Conservation (phyloP, 2,329 filamentous ascomycete species). For the Xylaria hypoxylon region DNA sequence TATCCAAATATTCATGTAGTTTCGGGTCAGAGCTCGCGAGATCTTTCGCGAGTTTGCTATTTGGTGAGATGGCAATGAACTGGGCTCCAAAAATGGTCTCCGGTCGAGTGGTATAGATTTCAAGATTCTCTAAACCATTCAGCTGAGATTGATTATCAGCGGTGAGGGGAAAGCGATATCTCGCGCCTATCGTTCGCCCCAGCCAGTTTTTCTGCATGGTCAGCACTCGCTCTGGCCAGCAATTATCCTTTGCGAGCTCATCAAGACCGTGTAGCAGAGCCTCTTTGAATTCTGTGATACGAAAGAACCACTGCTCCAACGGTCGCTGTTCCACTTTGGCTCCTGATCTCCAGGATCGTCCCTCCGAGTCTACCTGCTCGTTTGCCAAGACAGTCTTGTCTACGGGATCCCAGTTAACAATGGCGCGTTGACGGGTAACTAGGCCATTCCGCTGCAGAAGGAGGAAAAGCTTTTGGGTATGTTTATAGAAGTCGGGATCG, state of each 20-base stretch:
- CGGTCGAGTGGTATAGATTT: conserved; percentile 85
- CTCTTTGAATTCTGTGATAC: conserved; percentile 83
- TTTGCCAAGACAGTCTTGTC: conserved; percentile 92
- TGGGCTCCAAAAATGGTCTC: conserved; percentile 91
- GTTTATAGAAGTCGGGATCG: conserved; percentile 86
- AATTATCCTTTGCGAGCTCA: conserved; percentile 68
- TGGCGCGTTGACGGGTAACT: conserved; percentile 83
- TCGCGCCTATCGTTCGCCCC: conserved; percentile 79
- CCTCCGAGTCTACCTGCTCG: conserved; percentile 90
- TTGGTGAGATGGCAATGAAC: conserved; percentile 81
- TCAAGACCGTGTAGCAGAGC: conserved; percentile 78
- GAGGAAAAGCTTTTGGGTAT: conserved; percentile 88
- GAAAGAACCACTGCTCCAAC: conserved; percentile 90
- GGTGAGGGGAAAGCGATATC: conserved; percentile 74
- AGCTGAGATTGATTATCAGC: conserved; percentile 41
- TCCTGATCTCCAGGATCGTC: conserved; percentile 87
- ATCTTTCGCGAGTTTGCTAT: conserved; percentile 74
- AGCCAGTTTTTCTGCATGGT: conserved; percentile 91
- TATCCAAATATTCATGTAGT: conserved; percentile 76
- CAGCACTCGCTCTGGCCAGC: conserved; percentile 86
- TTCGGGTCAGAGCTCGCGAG: conserved; percentile 69
- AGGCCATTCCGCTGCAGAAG: conserved; percentile 78
- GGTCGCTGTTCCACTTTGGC: conserved; percentile 83
- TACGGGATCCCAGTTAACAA: conserved; percentile 91
- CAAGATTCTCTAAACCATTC: conserved; percentile 57